phyloP scores from a whole-genome alignment of 2,329 filamentous ascomycete genomes.

The Aureobasidium pullulans region DNA sequence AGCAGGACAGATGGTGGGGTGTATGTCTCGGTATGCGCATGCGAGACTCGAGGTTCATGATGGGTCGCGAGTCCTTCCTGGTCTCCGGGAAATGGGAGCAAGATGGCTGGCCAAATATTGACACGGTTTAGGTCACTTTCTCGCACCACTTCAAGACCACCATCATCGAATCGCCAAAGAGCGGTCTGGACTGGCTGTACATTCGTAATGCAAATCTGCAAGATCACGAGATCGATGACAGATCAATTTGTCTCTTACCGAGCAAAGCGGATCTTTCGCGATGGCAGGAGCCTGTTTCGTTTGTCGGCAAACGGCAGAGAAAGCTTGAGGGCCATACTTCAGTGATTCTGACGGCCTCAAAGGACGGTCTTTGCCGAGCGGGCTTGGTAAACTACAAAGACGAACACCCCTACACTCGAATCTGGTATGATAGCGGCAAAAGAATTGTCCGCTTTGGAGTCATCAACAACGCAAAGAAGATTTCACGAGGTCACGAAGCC shows the following conservation, averaged over 20 bases:
- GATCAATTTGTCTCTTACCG: neutral
- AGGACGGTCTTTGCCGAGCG: neutral
- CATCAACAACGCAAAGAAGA: conserved; percentile 1
- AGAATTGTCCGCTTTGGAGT: neutral
- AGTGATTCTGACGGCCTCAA: neutral
- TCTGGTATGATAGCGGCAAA: neutral
- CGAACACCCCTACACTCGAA: neutral
- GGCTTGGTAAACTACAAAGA: conserved; percentile 4
- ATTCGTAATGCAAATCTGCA: neutral
- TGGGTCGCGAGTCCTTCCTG: conserved; percentile 49
- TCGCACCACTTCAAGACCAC: neutral
- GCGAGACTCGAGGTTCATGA: conserved; percentile 39
- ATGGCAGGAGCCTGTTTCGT: neutral
- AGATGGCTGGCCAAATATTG: conserved; percentile 30
- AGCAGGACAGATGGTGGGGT: conserved; percentile 46
- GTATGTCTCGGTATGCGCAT: conserved; percentile 39
- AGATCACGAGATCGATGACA: neutral
- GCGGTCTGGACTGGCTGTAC: conserved; percentile 4
- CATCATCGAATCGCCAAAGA: neutral
- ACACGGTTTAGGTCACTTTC: neutral
- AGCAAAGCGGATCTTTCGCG: neutral
- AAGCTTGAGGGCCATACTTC: neutral
- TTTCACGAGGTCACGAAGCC: neutral
- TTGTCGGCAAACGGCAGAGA: neutral
- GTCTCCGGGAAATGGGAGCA: conserved; percentile 43